Evolutionary conservation across 2,329 filamentous ascomycete species (phyloP).

Genomic region (Lithohypha guttulata): DNA sequence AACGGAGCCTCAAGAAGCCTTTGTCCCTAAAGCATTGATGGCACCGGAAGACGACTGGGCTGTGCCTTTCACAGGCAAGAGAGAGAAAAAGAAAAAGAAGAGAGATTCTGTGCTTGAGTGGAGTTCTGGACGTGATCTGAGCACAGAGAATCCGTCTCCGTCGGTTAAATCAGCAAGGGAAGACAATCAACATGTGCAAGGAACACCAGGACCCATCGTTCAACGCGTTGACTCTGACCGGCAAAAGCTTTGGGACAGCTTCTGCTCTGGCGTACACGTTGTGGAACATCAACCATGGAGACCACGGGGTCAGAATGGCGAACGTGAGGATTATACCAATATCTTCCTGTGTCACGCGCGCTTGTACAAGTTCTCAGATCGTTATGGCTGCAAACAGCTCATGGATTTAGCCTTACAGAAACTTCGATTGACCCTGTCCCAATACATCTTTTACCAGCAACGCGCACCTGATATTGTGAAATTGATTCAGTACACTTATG

Average conservation of each 20-base stretch:
- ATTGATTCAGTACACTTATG: constrained; percentile 28
- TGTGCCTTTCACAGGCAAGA: too few relatives aligned
- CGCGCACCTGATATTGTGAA: constrained; percentile 24
- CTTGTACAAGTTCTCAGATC: constrained; percentile 34
- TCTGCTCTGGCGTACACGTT: constrained; percentile 2
- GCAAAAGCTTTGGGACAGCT: constrained; percentile 7
- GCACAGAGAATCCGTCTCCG: background rate
- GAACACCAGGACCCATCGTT: background rate
- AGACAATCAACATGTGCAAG: background rate
- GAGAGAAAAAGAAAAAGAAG: too few relatives aligned
- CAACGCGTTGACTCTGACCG: background rate
- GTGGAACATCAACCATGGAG: constrained; percentile 10
- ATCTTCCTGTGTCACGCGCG: constrained; percentile 31
- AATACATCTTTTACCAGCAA: constrained; percentile 24
- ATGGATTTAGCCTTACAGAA: constrained; percentile 25
- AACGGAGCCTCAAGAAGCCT: background rate
- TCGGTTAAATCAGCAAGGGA: background rate
- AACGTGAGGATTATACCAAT: constrained; percentile 23
- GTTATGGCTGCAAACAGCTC: constrained; percentile 29
- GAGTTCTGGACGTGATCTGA: background rate
- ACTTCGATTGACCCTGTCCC: constrained; percentile 25
- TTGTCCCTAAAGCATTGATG: background rate
- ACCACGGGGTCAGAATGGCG: constrained; percentile 10
- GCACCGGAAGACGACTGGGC: too few relatives aligned
- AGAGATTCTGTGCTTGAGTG: background rate